Conservation (phyloP, 2,329 filamentous ascomycete species). For the Ophiostoma sp. region DNA sequence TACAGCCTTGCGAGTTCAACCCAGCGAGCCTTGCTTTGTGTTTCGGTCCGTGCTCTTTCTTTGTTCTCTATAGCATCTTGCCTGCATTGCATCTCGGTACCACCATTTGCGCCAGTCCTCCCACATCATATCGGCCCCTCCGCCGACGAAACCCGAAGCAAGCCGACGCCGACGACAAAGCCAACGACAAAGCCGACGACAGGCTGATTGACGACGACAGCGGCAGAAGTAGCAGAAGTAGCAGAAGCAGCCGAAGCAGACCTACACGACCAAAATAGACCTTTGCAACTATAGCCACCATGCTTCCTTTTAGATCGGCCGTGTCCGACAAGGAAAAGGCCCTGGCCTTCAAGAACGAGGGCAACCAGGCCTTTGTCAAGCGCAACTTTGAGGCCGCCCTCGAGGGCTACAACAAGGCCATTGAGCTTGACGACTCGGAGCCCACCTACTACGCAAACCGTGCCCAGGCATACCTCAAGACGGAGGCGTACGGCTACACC, state of each 20-base stretch:
- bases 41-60: background rate
- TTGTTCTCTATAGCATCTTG: too few species aligned
- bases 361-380: slow-evolving; percentile 84
- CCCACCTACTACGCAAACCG: slow-evolving; percentile 91
- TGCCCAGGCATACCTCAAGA: slow-evolving; percentile 94
- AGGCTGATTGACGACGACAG: background rate
- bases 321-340: slow-evolving; percentile 56
- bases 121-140: background rate
- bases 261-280: background rate
- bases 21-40: slow-evolving; percentile 12
- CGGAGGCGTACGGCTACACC: slow-evolving; percentile 90
- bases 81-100: background rate
- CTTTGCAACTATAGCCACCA: background rate
- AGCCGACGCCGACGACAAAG: background rate
- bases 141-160: background rate
- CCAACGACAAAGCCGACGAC: background rate
- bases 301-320: slow-evolving; percentile 6
- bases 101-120: background rate
- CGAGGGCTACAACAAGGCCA: slow-evolving; percentile 80
- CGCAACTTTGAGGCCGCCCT: slow-evolving; percentile 83
- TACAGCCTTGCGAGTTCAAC: slow-evolving; percentile 8
- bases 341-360: slow-evolving; percentile 80
- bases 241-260: background rate
- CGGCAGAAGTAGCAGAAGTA: background rate
- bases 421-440: slow-evolving; percentile 74